Evolutionary conservation across 2,329 filamentous ascomycete genomes (phyloP).

Genomic region (Calonectria ilicicola): DNA sequence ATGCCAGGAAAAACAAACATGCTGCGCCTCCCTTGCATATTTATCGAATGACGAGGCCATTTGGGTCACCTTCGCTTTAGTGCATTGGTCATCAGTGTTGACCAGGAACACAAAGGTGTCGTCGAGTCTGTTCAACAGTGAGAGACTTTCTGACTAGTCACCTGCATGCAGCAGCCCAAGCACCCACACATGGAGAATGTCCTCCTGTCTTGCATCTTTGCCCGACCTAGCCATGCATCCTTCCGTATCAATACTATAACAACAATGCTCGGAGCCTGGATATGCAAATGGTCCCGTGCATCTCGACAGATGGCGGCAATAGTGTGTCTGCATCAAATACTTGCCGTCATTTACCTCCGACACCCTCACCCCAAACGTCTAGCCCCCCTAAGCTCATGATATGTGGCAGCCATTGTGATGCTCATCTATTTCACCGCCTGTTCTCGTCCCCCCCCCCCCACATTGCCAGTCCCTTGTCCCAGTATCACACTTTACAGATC

Average conservation of each 20-base stretch:
- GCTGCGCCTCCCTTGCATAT: constrained; percentile 33
- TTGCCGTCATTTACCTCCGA: constrained; percentile 23
- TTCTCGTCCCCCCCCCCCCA: constrained; percentile 35
- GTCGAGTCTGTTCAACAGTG: constrained; percentile 23
- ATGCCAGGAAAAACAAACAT: constrained; percentile 24
- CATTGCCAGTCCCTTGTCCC: constrained; percentile 33
- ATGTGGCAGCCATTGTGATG: constrained; percentile 27
- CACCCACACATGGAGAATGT: constrained; percentile 39
- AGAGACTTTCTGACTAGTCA: constrained; percentile 39
- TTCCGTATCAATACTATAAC: constrained; percentile 33
- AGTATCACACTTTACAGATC: constrained; percentile 35
- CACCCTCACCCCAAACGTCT: constrained; percentile 17
- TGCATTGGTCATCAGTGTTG: constrained; percentile 37
- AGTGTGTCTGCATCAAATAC: constrained; percentile 31
- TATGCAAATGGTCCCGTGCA: constrained; percentile 22
- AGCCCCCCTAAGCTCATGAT: constrained; percentile 10
- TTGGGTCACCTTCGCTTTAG: constrained; percentile 25
- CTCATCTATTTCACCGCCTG: constrained; percentile 42
- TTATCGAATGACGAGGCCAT: constrained; percentile 37
- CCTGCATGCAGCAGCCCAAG: constrained; percentile 39
- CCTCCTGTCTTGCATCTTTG: constrained; percentile 40
- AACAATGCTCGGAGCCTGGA: constrained; percentile 21
- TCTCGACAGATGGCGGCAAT: constrained; percentile 25
- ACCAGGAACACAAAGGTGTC: constrained; percentile 29
- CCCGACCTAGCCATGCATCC: constrained; percentile 29